Percentiles rank a stretch among this genome's conserved stretches.
Evolutionary conservation across 176 grass and related monocot species (phyloP).

Genomic region (Oryza nivara): DNA sequence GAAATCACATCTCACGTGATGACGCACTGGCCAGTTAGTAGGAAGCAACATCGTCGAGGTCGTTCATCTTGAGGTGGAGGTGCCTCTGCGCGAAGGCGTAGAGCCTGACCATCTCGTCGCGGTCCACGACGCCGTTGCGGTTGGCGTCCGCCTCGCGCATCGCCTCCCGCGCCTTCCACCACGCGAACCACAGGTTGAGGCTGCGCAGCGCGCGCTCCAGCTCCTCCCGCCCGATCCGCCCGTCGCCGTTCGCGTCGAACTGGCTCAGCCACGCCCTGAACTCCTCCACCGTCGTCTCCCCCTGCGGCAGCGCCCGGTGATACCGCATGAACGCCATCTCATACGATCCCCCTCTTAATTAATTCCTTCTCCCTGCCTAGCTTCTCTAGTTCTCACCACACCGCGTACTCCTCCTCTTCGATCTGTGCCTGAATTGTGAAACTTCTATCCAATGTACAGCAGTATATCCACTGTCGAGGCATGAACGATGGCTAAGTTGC

Average conservation of each 20-base stretch:
- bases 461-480: neutral
- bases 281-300: slow-evolving; percentile 62
- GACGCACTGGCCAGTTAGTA: neutral
- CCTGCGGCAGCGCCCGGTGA: slow-evolving; percentile 49
- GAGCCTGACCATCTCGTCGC: slow-evolving; percentile 54
- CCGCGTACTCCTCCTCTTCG: neutral
- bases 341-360: neutral
- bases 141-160: slow-evolving; percentile 60
- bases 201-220: slow-evolving; percentile 64
- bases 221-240: slow-evolving; percentile 67
- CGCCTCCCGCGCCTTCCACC: slow-evolving; percentile 75
- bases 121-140: slow-evolving; percentile 58
- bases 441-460: neutral
- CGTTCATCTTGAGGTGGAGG: slow-evolving; percentile 66
- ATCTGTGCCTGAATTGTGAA: neutral
- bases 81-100: slow-evolving; percentile 64
- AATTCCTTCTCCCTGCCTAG: neutral
- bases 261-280: slow-evolving; percentile 80
- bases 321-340: slow-evolving; percentile 63
- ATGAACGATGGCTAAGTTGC: neutral
- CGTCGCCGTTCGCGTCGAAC: slow-evolving; percentile 70
- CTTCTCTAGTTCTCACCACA: no score
- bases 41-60: slow-evolving; percentile 35
- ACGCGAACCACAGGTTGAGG: slow-evolving; percentile 69
- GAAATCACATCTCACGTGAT: neutral